A percentile compares a stretch with the other conserved stretches of the same genome.
These are phyloP conservation scores for Fusarium graminum DNA, from an alignment of 2,329 filamentous ascomycete genomes.

Conservation along the genomic window DNA sequence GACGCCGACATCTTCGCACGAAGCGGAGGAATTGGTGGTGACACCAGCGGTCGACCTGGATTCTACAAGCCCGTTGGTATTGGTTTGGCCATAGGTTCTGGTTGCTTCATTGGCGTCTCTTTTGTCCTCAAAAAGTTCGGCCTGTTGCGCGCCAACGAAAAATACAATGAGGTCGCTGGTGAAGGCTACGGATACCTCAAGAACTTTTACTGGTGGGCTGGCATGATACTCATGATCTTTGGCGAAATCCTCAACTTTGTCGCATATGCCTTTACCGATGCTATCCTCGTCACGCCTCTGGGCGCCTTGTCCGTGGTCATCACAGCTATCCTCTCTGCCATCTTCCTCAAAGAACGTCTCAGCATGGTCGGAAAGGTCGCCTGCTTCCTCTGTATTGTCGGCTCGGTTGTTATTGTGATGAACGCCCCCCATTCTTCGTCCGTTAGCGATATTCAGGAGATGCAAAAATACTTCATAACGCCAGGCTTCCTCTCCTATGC, in stretches of 20 bases:
- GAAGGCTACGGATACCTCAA: slow-evolving; percentile 98
- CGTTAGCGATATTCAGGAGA: slow-evolving; percentile 88
- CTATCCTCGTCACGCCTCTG: slow-evolving; percentile 92
- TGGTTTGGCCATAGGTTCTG: slow-evolving; percentile 85
- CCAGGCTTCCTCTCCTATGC: slow-evolving; percentile 90
- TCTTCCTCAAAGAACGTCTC: slow-evolving; percentile 94
- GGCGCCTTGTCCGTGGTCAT: slow-evolving; percentile 94
- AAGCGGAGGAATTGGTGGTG: slow-evolving; percentile 35
- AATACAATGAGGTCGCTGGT: slow-evolving; percentile 95
- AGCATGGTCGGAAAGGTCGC: slow-evolving; percentile 97
- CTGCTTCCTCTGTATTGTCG: slow-evolving; percentile 94
- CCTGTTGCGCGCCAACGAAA: slow-evolving; percentile 90
- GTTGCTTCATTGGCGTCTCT: slow-evolving; percentile 91
- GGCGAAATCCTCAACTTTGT: slow-evolving; percentile 98
- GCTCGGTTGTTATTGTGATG: slow-evolving; percentile 92
- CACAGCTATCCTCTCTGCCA: slow-evolving; percentile 88
- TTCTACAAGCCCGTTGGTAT: slow-evolving; percentile 90
- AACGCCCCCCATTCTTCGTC: slow-evolving; percentile 91
- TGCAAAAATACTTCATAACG: slow-evolving; percentile 87
- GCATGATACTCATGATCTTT: slow-evolving; percentile 97
- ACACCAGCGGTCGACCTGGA: slow-evolving; percentile 56
- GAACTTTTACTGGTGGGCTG: slow-evolving; percentile 93
- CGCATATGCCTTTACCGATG: slow-evolving; percentile 96
- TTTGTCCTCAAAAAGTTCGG: slow-evolving; percentile 97
- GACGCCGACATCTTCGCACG: slow-evolving; percentile 45